phyloP scores from a whole-genome alignment of 2,329 filamentous ascomycete genomes.

The Ceratocystiopsis sp. region DNA sequence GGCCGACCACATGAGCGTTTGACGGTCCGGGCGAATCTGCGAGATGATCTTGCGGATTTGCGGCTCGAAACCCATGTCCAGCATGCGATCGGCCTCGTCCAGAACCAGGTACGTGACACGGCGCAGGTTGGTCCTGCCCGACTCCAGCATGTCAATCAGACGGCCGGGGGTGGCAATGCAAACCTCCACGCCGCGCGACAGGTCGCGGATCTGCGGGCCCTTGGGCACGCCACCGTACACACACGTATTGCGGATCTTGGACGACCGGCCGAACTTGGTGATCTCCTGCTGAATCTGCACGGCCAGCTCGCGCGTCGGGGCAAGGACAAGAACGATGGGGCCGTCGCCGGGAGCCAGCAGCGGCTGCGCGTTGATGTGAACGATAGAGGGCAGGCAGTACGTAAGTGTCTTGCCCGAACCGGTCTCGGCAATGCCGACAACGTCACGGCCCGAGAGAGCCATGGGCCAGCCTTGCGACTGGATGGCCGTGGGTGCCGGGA shows the following conservation, averaged over 20 bases:
- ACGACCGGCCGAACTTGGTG: conserved; percentile 96
- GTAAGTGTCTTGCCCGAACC: conserved; percentile 98
- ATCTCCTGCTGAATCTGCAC: conserved; percentile 98
- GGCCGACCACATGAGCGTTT: conserved; percentile 99
- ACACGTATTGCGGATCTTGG: conserved; percentile 94
- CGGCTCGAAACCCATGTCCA: conserved; percentile 99
- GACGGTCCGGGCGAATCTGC: conserved; percentile 94
- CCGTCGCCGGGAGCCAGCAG: conserved; percentile 89
- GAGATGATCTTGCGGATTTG: conserved; percentile 98
- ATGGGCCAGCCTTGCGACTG: conserved; percentile 99
- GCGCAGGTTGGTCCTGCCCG: conserved; percentile 93
- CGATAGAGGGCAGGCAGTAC: conserved; percentile 93
- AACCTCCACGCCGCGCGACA: conserved; percentile 89
- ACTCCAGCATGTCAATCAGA: conserved; percentile 96
- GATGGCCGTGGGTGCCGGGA: conserved; percentile 83
- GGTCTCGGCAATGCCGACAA: conserved; percentile 97
- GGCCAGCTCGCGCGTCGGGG: conserved; percentile 91
- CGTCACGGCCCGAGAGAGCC: conserved; percentile 93
- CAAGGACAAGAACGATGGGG: conserved; percentile 89
- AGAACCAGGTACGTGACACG: conserved; percentile 97
- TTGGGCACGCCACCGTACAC: conserved; percentile 98
- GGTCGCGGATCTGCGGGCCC: conserved; percentile 89
- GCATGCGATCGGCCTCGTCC: conserved; percentile 97
- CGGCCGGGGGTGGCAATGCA: conserved; percentile 96
- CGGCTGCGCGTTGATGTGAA: conserved; percentile 98